Conservation (phyloP, 164 flowering plant genomes). For the Aristolochia fimbriata region DNA sequence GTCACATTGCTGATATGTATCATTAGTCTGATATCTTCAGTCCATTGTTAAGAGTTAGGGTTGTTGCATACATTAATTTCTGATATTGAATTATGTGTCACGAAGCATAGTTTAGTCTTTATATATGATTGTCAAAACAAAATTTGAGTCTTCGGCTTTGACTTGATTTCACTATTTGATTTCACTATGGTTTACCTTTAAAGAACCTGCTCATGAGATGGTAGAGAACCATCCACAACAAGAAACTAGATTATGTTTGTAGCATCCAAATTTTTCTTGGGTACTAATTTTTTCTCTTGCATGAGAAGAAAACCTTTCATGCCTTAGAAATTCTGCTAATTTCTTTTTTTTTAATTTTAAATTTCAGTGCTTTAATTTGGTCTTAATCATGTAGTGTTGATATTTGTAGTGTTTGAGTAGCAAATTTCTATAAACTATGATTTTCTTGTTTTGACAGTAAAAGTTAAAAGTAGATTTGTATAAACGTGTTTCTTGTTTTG, state of each 20-base stretch:
- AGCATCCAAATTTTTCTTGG: neutral
- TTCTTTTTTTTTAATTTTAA: neutral
- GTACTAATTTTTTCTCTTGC: neutral
- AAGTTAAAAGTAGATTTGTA: conserved; percentile 14
- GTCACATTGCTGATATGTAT: too few species aligned
- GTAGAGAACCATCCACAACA: conserved; percentile 12
- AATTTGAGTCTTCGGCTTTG: too few species aligned
- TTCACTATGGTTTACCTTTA: conserved; percentile 31
- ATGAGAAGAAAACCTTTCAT: too few species aligned
- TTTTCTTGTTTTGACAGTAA: conserved; percentile 9
- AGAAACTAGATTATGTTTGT: conserved; percentile 17
- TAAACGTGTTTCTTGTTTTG: conserved; percentile 22
- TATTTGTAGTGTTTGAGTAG: too few species aligned
- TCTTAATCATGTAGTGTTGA: too few species aligned
- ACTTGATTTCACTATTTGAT: conserved; percentile 41
- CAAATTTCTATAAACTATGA: neutral
- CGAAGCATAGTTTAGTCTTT: too few species aligned
- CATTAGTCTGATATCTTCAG: too few species aligned
- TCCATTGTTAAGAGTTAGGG: too few species aligned
- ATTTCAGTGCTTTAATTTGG: too few species aligned
- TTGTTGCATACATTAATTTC: too few species aligned
- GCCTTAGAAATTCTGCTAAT: neutral
- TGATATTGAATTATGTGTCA: too few species aligned
- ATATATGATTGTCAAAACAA: too few species aligned
- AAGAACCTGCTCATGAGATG: conserved; percentile 28